Evolutionary conservation across 495 filamentous ascomycete genomes (phyloP).

Genomic region (Penicillium canariense): DNA sequence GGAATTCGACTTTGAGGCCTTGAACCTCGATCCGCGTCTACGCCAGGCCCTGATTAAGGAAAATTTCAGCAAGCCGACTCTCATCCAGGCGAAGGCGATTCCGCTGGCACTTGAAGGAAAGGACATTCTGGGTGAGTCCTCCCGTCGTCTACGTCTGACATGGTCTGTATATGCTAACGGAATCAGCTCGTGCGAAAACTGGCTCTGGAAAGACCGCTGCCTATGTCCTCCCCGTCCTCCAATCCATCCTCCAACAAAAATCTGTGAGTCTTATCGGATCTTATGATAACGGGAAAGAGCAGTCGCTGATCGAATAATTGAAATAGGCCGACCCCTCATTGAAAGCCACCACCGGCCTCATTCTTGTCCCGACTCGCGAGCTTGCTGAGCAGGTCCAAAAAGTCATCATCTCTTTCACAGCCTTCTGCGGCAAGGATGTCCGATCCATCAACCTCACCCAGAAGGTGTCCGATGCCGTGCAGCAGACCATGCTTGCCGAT

Average conservation of each 20-base stretch:
- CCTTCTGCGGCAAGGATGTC: constrained; percentile 81
- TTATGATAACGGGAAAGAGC: neutral
- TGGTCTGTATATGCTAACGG: constrained; percentile 20
- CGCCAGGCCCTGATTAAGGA: constrained; percentile 82
- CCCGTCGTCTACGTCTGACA: neutral
- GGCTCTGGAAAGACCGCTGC: constrained; percentile 97
- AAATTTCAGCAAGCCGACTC: constrained; percentile 79
- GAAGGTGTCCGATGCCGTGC: constrained; percentile 81
- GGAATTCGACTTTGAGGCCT: constrained; percentile 41
- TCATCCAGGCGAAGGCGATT: constrained; percentile 82
- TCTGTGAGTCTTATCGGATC: constrained; percentile 44
- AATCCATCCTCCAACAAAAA: constrained; percentile 76
- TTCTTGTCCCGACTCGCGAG: constrained; percentile 92
- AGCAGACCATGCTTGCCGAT: constrained; percentile 81
- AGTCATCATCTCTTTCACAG: constrained; percentile 65
- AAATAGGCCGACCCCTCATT: constrained; percentile 36
- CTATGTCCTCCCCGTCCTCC: constrained; percentile 86
- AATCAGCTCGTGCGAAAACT: constrained; percentile 75
- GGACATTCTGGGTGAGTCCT: constrained; percentile 70
- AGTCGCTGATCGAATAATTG: neutral
- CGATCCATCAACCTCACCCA: constrained; percentile 81
- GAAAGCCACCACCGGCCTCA: constrained; percentile 63
- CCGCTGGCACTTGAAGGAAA: constrained; percentile 86
- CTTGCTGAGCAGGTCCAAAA: constrained; percentile 87
- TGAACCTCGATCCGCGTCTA: constrained; percentile 79